Evolutionary conservation across 2,329 filamentous ascomycete species (phyloP).

Genomic region (Chaetothyriales sp.): DNA sequence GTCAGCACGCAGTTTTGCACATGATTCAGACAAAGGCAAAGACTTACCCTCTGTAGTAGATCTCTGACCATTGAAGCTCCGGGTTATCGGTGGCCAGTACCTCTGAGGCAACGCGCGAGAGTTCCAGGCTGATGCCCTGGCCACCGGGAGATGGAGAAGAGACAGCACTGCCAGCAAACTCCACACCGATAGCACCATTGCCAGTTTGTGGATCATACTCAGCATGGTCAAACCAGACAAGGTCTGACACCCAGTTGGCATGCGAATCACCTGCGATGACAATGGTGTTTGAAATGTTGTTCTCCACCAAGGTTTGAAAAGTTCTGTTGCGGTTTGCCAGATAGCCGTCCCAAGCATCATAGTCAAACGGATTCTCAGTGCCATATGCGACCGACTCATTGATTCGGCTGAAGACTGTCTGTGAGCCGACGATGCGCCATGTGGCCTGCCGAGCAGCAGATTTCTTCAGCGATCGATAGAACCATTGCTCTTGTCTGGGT

Average conservation of each 20-base stretch:
- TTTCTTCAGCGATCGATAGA: slow-evolving; percentile 44
- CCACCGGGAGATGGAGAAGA: slow-evolving; percentile 45
- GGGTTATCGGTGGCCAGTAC: slow-evolving; percentile 37
- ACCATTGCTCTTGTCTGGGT: slow-evolving; percentile 57
- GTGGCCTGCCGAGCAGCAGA: slow-evolving; percentile 49
- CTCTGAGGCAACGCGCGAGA: slow-evolving; percentile 35
- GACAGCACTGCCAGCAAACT: slow-evolving; percentile 54
- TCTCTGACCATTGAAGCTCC: slow-evolving; percentile 57
- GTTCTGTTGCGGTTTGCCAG: slow-evolving; percentile 57
- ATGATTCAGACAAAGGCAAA: background rate
- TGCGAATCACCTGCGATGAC: slow-evolving; percentile 59
- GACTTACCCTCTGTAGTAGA: slow-evolving; percentile 48
- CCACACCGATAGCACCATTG: slow-evolving; percentile 43
- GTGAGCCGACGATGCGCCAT: slow-evolving; percentile 58
- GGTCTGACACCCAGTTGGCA: slow-evolving; percentile 47
- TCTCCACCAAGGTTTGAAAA: slow-evolving; percentile 48
- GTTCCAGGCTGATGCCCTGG: slow-evolving; percentile 39
- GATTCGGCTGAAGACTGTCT: slow-evolving; percentile 50
- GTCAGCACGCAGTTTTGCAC: background rate
- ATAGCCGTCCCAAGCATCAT: slow-evolving; percentile 53
- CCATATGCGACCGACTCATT: slow-evolving; percentile 33
- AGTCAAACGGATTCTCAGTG: slow-evolving; percentile 32
- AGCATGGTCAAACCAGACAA: slow-evolving; percentile 41
- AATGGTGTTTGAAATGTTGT: slow-evolving; percentile 57
- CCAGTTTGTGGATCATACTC: slow-evolving; percentile 41